Conservation (phyloP, 2,329 filamentous ascomycete species). For the Rosellinia necatrix region DNA sequence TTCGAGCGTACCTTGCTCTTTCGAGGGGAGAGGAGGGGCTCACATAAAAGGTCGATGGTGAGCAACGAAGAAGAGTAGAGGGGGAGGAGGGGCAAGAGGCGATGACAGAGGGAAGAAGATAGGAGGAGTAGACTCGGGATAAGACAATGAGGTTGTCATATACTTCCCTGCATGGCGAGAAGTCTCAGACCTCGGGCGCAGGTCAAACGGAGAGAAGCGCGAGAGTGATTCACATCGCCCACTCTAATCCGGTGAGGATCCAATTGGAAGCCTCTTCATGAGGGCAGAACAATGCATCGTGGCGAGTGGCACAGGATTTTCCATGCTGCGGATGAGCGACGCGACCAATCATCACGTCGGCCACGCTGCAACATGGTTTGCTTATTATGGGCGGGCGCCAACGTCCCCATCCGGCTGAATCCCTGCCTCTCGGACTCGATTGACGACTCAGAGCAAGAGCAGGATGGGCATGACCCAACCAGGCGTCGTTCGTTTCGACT, state of each 20-base stretch:
- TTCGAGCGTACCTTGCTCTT: too few species aligned
- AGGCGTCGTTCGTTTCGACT: too few species aligned
- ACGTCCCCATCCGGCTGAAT: too few species aligned
- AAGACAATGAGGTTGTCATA: conserved; percentile 16
- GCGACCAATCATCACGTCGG: conserved; percentile 7
- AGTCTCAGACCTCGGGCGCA: not conserved
- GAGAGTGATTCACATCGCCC: not conserved
- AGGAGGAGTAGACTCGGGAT: conserved; percentile 10
- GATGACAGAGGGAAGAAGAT: too few species aligned
- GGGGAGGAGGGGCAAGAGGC: too few species aligned
- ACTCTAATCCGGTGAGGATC: not conserved
- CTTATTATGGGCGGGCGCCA: not conserved
- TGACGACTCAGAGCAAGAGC: too few species aligned
- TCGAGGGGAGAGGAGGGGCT: too few species aligned
- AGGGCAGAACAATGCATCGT: conserved; percentile 16
- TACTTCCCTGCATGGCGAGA: conserved; percentile 8
- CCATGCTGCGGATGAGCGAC: not conserved
- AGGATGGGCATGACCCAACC: too few species aligned
- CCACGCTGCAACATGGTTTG: not conserved
- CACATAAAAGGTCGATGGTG: not conserved
- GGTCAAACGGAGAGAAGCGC: conserved; percentile 7
- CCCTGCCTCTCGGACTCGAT: conserved; percentile 1
- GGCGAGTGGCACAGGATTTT: conserved; percentile 8
- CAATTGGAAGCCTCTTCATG: conserved; percentile 1
- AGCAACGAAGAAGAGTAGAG: not conserved